Evolutionary conservation across 2,329 filamentous ascomycete species (phyloP), one percentile per base, ranked within the genome.

Genomic region (Westerdykella aurantiaca): DNA sequence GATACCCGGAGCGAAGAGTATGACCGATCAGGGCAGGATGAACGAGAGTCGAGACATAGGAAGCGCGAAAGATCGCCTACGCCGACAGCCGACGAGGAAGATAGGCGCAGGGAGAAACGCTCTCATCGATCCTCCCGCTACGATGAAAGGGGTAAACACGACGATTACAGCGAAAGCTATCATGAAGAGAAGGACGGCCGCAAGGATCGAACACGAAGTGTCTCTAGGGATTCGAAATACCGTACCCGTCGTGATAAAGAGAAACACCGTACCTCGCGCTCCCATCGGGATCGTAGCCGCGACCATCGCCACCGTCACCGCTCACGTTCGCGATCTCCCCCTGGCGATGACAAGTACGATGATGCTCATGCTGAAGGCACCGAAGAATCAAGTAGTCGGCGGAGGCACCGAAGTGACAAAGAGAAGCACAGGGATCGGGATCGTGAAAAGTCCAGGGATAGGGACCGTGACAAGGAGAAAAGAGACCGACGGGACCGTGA

Each of bases 181-280:
- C 57, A 56, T 16, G 62, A 66, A 11, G 76, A 81, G 38, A 76
- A 77, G 40, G 81, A 82, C 0, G 57, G 54, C 34, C 58, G 59
- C 23, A 61, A 57, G 14, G 76, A 81, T 38, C 75, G 79, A 38
- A 82, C 84, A 1, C 76, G 83, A 45, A 87, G 85, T 5, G 74
- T 75, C 5, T 88, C 86, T 2, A 78, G 77, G 1, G 78, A 80
- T 9, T 68, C 67, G 31, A 79, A 76, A 50, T 79, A 82, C 54
- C 79, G 80, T 48, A 81, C 78, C 50, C 80, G 80, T 18, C 61
- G 64, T 23, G 70, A 67, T 1, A 70, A 68, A 45, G 69, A 72
- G 6, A 66, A 64, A 39, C 55, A 70, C 38, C 67, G 68, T 10
- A 71, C 70, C 5, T 72, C 69, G n/a, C 69, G 70, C 23, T 70